Base-by-base conservation (phyloP, 164 flowering plant genomes). In the Magnolia officinalis region DNA sequence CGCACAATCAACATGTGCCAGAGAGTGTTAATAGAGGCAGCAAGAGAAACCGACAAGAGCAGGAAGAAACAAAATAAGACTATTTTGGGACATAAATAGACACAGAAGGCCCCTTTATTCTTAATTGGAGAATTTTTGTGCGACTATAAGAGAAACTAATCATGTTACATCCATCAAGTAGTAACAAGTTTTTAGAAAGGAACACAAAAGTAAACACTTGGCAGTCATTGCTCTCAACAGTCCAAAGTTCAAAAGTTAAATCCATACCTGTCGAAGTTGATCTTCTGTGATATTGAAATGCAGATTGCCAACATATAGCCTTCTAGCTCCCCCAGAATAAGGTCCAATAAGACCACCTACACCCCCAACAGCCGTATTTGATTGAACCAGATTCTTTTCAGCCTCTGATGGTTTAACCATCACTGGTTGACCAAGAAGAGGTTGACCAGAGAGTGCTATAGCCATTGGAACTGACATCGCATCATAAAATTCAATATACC, bases 361-460 rank as follows among this genome's bases (percentile, higher is more conserved):
- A 67, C 82, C 87, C 63, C 80, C 90, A 75, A 83, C 89, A 65
- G 91, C 78, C 24, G 91, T 26, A 71, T 89, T 92, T 63, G 99
- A 89, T 79, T 92, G 98, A 58, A 91, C 98, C 75, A 92, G 88
- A 79, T 95, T 95, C 82, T 95, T 95, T 81, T 95, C 99, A 78
- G 99, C 98, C 84, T 95, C 99, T 67, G 98, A 95, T 72, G 98
- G 99, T 79, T 95, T 95, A 72, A 95, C 97, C 97, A 92, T 95
- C 80, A 95, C 95, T 3, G 97, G 97, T 78, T 83, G 88, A 69
- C 99, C 93, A 78, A 85, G 90, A 74, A 95, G 92, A 23, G 77
- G 88, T 78, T 93, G 99, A 72, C 99, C 99, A 78, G 98, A 93
- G 23, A 95, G 88, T 68, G 98, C 99, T 83, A 95, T 93, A 18